Base-by-base conservation (phyloP, 1,284 basidiomycete genomes). In the Cutaneotrichosporon spelunceum region DNA sequence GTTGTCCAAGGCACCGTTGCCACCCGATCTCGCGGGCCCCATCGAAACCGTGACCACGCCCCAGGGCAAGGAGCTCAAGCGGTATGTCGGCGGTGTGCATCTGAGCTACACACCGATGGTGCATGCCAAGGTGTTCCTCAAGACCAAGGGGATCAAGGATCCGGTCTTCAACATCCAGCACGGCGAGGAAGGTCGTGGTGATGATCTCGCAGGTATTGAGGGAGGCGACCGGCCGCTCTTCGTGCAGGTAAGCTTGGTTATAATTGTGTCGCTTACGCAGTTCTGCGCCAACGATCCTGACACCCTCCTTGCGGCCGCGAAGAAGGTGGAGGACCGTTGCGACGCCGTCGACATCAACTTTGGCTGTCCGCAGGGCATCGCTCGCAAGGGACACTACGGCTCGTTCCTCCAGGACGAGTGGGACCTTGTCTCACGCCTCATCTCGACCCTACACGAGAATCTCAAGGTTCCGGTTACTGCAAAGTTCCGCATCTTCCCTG, bases 31-130 rank as follows among this genome's bases (percentile, higher is more conserved):
- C 5, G 64, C 66, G 21, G 74, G 74, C 33, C 67, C 68, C 8
- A 64, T 70, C 1, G 63, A 50, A 8, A 66, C 48, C 11, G 53
- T 72, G 27, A 69, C 69, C 1, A 60, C 34, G 34, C 47, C 53
- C 27, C 23, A 42, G 26, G 54, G 50, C 34, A 29, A 39, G 2
- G 30, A 21, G 44, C 57, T 54, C 9, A 56, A 56, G 13, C 70
- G 72, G 4, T 68, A 77, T 60, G 59, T 63, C 4, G 78, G 76
- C 34, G 78, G 77, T 1, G 79, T 81, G 0, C 79, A 94, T 83
- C 83, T 98, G 7, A 84, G 87, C 11, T 99, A 97, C 75, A 93
- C 93, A 1, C 95, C 95, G 6, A 99, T 99, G 95, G 97, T 99
- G 73, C 93, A 96, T 70, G 90, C 93, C 56, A 91, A 90, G 83